phyloP scores from a whole-genome alignment of 2,329 filamentous ascomycete species.

The Uncinocarpus reesii region DNA sequence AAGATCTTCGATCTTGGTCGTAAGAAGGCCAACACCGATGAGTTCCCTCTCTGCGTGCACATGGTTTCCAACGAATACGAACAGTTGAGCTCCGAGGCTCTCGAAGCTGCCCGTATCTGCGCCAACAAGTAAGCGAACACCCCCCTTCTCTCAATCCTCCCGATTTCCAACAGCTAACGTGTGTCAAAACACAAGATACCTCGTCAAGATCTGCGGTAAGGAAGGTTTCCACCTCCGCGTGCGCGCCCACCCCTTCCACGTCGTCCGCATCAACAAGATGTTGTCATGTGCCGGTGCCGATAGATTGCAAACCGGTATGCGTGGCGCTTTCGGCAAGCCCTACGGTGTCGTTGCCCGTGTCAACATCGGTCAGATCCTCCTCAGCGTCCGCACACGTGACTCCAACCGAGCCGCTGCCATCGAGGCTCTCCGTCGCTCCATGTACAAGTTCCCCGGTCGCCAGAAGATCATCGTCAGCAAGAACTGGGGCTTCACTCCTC shows the following conservation, averaged over 20 bases:
- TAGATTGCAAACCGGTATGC: conserved; percentile 99
- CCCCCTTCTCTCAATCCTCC: background rate
- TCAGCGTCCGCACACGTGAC: conserved; percentile 95
- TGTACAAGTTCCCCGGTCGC: conserved; percentile 99
- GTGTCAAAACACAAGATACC: conserved; percentile 40
- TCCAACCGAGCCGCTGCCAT: conserved; percentile 82
- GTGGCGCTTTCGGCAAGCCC: conserved; percentile 99
- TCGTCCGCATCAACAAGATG: conserved; percentile 99
- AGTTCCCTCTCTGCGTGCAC: conserved; percentile 99
- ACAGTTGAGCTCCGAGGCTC: conserved; percentile 98
- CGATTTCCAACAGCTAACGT: background rate
- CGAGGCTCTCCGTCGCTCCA: conserved; percentile 95
- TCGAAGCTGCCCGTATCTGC: conserved; percentile 99
- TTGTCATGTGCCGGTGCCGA: conserved; percentile 99
- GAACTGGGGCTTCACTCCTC: conserved; percentile 99
- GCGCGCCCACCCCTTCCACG: conserved; percentile 97
- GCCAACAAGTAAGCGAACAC: conserved; percentile 75
- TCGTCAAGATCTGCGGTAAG: conserved; percentile 59
- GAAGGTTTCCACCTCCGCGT: conserved; percentile 62
- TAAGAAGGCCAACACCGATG: conserved; percentile 97
- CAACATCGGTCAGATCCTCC: conserved; percentile 99
- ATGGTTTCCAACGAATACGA: conserved; percentile 99
- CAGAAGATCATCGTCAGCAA: conserved; percentile 99
- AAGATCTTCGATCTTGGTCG: conserved; percentile 98
- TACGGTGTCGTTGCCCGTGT: conserved; percentile 98